Evolutionary conservation across 495 filamentous ascomycete genomes (phyloP).

Genomic region (Podospora tetraspora): DNA sequence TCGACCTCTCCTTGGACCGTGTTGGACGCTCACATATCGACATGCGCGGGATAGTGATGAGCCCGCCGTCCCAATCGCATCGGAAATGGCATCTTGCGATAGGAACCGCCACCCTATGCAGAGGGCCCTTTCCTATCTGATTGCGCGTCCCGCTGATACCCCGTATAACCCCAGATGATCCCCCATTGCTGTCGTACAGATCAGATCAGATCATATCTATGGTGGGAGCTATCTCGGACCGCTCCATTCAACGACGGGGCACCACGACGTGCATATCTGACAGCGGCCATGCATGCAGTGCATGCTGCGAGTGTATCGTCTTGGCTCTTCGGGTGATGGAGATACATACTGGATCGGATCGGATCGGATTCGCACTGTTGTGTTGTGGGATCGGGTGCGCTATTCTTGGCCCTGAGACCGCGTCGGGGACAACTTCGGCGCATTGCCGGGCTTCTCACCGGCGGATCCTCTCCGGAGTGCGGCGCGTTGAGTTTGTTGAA

Average conservation of each 20-base stretch:
- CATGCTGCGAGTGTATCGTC: not conserved
- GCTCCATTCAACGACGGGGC: not conserved
- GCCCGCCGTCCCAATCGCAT: not conserved
- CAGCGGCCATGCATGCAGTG: not conserved
- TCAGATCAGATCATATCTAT: not conserved
- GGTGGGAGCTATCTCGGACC: not conserved
- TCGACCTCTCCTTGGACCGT: not conserved
- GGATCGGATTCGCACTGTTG: not conserved
- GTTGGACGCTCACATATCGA: not conserved
- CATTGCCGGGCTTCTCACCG: not conserved
- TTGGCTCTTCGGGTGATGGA: not conserved
- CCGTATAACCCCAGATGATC: not conserved
- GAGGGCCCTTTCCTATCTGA: not conserved
- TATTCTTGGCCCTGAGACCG: not conserved
- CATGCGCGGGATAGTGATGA: not conserved
- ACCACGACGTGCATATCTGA: not conserved
- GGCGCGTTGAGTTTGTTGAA: not conserved
- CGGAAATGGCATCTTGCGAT: not conserved
- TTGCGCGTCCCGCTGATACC: not conserved
- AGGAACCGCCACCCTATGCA: not conserved
- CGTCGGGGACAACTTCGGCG: not conserved
- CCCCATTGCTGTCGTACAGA: not conserved
- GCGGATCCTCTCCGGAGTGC: not conserved
- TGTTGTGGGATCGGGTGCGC: not conserved
- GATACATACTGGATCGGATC: not conserved